Conservation (phyloP, 257 asterid genomes). For the Lycium ferocissimum region DNA sequence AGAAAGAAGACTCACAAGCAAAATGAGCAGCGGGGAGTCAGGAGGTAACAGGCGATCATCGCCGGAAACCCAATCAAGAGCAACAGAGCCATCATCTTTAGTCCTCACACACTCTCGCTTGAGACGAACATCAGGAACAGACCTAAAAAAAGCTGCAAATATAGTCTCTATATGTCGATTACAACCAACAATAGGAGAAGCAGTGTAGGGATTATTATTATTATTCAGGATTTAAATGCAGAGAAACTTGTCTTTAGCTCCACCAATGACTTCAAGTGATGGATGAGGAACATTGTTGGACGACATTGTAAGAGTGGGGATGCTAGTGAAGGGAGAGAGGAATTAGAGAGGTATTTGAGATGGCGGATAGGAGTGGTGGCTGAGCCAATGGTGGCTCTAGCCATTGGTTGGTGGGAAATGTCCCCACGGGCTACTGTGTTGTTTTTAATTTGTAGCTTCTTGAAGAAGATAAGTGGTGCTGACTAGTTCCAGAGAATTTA, state of each 20-base stretch:
- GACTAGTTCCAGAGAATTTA: neutral
- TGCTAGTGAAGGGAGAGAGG: slow-evolving; percentile 37
- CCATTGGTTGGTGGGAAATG: slow-evolving; percentile 48
- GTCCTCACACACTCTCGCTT: slow-evolving; percentile 91
- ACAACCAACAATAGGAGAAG: slow-evolving; percentile 68
- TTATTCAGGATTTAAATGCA: slow-evolving; percentile 63
- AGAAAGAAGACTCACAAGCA: slow-evolving; percentile 62
- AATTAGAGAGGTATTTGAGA: slow-evolving; percentile 38
- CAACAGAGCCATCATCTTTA: slow-evolving; percentile 73
- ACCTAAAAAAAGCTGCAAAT: slow-evolving; percentile 81
- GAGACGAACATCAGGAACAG: slow-evolving; percentile 70
- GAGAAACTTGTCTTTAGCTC: slow-evolving; percentile 65
- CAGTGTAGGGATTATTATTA: slow-evolving; percentile 55
- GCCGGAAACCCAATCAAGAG: slow-evolving; percentile 86
- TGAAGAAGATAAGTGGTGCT: slow-evolving; percentile 28
- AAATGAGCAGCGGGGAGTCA: slow-evolving; percentile 76
- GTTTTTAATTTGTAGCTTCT: too few species aligned
- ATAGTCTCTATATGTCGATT: slow-evolving; percentile 87
- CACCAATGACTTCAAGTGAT: slow-evolving; percentile 80
- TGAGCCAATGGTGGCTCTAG: slow-evolving; percentile 32
- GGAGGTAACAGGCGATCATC: slow-evolving; percentile 61
- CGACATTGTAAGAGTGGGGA: slow-evolving; percentile 31
- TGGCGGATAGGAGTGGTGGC: slow-evolving; percentile 38
- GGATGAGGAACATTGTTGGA: slow-evolving; percentile 53
- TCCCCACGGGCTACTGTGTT: neutral